These are phyloP conservation scores for Royoungia palumana DNA, from an alignment of 768 basidiomycete species.

Conservation along the genomic window DNA sequence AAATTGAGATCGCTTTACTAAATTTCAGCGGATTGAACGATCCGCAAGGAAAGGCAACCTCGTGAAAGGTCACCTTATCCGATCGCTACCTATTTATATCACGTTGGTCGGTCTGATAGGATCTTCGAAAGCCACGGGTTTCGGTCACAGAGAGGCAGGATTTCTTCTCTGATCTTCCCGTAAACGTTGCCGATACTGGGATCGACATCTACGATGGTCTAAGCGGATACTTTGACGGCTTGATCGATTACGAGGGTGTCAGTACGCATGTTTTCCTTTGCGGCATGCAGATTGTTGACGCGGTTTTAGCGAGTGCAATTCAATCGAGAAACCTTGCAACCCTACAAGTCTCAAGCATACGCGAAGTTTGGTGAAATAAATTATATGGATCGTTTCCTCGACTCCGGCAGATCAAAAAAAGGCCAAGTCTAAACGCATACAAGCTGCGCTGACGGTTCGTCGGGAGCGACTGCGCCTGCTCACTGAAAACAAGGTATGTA, in stretches of 20 bases:
- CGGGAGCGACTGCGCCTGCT: slow-evolving; percentile 68
- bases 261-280: slow-evolving; percentile 43
- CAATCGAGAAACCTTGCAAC: slow-evolving; percentile 85
- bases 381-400: slow-evolving; percentile 89
- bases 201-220: slow-evolving; percentile 94
- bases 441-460: slow-evolving; percentile 56
- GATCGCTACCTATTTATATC: neutral
- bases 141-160: slow-evolving; percentile 86
- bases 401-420: slow-evolving; percentile 73
- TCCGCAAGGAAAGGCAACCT: slow-evolving; percentile 65
- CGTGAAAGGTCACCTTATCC: slow-evolving; percentile 62
- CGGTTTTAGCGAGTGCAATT: slow-evolving; percentile 79
- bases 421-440: slow-evolving; percentile 64
- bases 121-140: slow-evolving; percentile 56
- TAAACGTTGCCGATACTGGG: slow-evolving; percentile 87
- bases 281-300: slow-evolving; percentile 3
- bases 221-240: slow-evolving; percentile 85
- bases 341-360: slow-evolving; percentile 95
- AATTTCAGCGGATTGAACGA: slow-evolving; percentile 53
- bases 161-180: slow-evolving; percentile 88
- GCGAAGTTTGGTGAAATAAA: slow-evolving; percentile 86
- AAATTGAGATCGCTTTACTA: slow-evolving; percentile 88
- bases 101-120: slow-evolving; percentile 33
- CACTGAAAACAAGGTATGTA: slow-evolving; percentile 65
- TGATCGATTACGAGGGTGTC: slow-evolving; percentile 82